Base-by-base conservation (phyloP, 2,329 filamentous ascomycete species). In the Fusarium protoensiforme region DNA sequence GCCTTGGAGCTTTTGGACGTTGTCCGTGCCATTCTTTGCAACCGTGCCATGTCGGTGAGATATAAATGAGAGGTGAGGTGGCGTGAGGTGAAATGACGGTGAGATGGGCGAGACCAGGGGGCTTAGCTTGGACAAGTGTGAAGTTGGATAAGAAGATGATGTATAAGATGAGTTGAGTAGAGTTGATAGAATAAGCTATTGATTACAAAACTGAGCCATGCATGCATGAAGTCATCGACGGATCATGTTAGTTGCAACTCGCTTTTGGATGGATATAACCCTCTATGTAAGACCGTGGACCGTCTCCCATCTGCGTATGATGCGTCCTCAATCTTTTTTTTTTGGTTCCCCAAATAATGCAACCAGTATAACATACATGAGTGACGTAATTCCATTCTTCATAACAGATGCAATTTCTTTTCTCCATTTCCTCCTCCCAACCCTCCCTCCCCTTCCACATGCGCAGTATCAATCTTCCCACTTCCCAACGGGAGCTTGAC, bases 261-360 rank as follows among this genome's bases (percentile, higher is more conserved):
- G 48, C 46, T 43, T 54, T 71, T 68, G 57, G 35, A 65, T 68
- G 57, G 35, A 65, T 58, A 61, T 68, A 65, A 53, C 31, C 64
- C 36, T 48, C 65, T 65, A 65, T 65, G 57, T 64, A 69, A 48
- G 35, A 48, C 31, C 58, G 65, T 63, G 35, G 39, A 60, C 29
- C 48, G 33, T 35, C 24, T 63, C 36, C 53, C 56, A 35, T 51
- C 43, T 38, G 58, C 39, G 54, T 46, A 51, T 61, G 53, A 59
- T 43, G 61, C 46, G 57, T 58, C 51, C 70, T 61, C 57, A 48
- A 36, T 61, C 62, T 51, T 59, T 59, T 73, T 65, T 46, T 22
- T 64, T 27, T 27, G 43, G 43, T 48, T 27, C 22, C 43, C 65
- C 61, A 29, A 46, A 62, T 57, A 75, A 73, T 73, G 60, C 51